These are phyloP conservation scores for Irpex lacteus DNA, from an alignment of 1,284 basidiomycete genomes.

Conservation along the genomic window DNA sequence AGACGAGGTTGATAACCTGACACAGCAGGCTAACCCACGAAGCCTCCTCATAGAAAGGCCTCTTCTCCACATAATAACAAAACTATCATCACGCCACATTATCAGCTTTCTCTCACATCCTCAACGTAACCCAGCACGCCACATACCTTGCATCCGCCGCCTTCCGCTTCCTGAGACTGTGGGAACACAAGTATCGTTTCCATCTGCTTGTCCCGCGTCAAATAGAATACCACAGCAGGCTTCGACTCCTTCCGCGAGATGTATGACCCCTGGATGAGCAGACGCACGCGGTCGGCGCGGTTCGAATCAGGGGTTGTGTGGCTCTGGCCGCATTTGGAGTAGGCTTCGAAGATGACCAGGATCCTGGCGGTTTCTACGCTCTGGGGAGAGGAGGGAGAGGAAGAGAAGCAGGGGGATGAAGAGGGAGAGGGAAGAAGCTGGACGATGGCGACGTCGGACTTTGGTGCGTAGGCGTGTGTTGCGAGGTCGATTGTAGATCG, in stretches of 20 bases:
- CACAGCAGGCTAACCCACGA: background rate
- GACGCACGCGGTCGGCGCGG: background rate
- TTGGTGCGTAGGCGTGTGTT: background rate
- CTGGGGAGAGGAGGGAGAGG: too few species aligned
- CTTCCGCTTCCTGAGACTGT: too few species aligned
- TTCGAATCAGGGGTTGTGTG: too few species aligned
- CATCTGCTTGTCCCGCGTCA: background rate
- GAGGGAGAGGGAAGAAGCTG: background rate
- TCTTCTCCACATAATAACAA: background rate
- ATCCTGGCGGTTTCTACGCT: background rate
- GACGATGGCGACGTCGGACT: background rate
- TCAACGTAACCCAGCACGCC: too few species aligned
- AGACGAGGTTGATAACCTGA: constrained; percentile 2
- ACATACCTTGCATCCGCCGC: background rate
- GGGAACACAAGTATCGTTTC: background rate
- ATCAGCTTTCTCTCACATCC: too few species aligned
- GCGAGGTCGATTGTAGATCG: background rate
- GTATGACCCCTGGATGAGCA: background rate
- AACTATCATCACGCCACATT: background rate
- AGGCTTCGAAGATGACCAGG: background rate
- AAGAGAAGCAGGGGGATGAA: too few species aligned
- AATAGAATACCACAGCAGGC: background rate
- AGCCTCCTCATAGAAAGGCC: background rate
- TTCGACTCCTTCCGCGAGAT: background rate
- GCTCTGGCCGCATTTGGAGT: background rate